Evolutionary conservation across 139 green algal species (phyloP).

Genomic region (Chlamydomonas sp.): DNA sequence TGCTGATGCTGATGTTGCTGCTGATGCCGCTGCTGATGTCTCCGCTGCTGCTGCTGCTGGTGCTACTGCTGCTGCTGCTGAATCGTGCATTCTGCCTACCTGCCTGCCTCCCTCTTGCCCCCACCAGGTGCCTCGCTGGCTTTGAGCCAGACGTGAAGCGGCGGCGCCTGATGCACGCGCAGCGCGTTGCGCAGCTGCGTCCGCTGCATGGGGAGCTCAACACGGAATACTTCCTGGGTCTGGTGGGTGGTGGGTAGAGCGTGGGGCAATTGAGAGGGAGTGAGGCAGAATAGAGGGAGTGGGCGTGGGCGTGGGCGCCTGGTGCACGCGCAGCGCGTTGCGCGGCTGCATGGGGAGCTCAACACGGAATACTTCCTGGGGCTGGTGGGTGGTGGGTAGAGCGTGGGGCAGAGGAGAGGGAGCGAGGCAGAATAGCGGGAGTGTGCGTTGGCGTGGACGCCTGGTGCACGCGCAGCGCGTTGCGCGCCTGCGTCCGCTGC

Average conservation of each 20-base stretch:
- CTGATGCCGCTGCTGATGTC: no score
- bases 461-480: constrained; percentile 39
- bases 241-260: constrained; percentile 17
- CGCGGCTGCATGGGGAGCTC: constrained; percentile 31
- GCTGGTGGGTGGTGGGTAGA: constrained; percentile 20
- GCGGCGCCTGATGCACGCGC: constrained; percentile 35
- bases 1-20: no score
- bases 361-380: constrained; percentile 35
- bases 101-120: no score
- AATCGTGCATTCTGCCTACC: no score
- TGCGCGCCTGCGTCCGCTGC: constrained; percentile 32
- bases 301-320: constrained; percentile 22
- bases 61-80: no score
- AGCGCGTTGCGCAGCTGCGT: constrained; percentile 29
- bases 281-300: no score
- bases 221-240: constrained; percentile 33
- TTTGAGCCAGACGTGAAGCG: constrained; percentile 37
- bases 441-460: constrained; percentile 17
- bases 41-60: no score
- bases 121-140: constrained; percentile 35
- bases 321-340: constrained; percentile 36
- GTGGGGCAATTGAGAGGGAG: background rate
- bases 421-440: background rate
- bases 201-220: constrained; percentile 33
- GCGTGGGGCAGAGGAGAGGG: background rate